Conservation (phyloP, 2,329 filamentous ascomycete genomes). For the Diplocarpon mali region DNA sequence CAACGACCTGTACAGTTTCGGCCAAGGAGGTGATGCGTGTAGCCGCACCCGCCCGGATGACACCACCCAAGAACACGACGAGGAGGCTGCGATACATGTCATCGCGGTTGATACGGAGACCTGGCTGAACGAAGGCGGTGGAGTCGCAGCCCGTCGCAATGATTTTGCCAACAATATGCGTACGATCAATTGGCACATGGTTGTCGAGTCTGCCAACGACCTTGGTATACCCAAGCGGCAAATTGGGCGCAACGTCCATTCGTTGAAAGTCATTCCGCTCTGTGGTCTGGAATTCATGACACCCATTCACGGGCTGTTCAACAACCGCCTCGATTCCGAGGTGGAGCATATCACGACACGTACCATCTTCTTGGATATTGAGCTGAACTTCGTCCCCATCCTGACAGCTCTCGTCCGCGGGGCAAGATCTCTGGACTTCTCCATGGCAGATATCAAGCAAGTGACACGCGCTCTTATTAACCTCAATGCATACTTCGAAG, state of each 20-base stretch:
- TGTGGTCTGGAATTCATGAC: conserved; percentile 39
- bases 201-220: conserved; percentile 38
- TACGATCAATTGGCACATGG: conserved; percentile 39
- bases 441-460: conserved; percentile 36
- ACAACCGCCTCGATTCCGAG: conserved; percentile 37
- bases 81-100: conserved; percentile 31
- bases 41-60: conserved; percentile 29
- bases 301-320: conserved; percentile 37
- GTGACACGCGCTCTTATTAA: conserved; percentile 18
- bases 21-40: conserved; percentile 27
- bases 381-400: conserved; percentile 41
- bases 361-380: conserved; percentile 31
- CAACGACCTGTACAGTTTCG: conserved; percentile 28
- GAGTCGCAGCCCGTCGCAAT: conserved; percentile 38
- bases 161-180: conserved; percentile 38
- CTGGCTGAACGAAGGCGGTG: conserved; percentile 29
- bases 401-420: conserved; percentile 38
- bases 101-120: conserved; percentile 28
- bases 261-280: conserved; percentile 36
- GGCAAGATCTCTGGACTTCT: conserved; percentile 35
- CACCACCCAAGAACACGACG: conserved; percentile 20
- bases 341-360: conserved; percentile 28
- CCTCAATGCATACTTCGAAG: conserved; percentile 27
- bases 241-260: conserved; percentile 38
- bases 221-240: conserved; percentile 38